phyloP scores from a whole-genome alignment of 441 rosid genomes.

The Geranium incanum region DNA sequence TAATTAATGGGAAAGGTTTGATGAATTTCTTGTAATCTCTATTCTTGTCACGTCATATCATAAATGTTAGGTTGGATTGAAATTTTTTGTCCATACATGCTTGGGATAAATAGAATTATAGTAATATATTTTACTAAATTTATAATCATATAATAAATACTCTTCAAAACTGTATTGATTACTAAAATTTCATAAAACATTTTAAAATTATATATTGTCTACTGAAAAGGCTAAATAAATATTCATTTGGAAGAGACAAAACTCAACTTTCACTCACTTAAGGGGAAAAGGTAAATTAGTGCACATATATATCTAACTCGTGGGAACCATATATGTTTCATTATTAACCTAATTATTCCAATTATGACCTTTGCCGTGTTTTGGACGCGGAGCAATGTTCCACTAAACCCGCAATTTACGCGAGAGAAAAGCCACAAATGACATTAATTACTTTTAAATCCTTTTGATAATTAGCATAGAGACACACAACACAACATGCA shows the following conservation, averaged over 20 bases:
- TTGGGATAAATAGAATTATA: no score
- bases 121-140: no score
- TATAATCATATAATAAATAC: no score
- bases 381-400: background rate
- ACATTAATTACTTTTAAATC: background rate
- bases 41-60: no score
- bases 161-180: no score
- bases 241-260: constrained; percentile 4
- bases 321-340: background rate
- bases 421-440: constrained; percentile 2
- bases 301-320: background rate
- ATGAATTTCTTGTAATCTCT: no score
- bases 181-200: no score
- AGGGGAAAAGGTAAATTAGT: background rate
- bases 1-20: no score
- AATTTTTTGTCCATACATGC: no score
- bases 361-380: constrained; percentile 3
- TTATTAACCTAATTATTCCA: constrained; percentile 6
- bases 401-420: constrained; percentile 7
- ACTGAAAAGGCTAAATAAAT: background rate
- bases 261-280: constrained; percentile 6
- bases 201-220: no score
- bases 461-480: background rate
- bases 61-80: no score
- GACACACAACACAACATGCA: background rate